A percentile compares a stretch with the other conserved stretches of the same genome.
These are phyloP conservation scores for Hypoxylon rickii DNA, from an alignment of 495 filamentous ascomycete genomes.

Conservation along the genomic window DNA sequence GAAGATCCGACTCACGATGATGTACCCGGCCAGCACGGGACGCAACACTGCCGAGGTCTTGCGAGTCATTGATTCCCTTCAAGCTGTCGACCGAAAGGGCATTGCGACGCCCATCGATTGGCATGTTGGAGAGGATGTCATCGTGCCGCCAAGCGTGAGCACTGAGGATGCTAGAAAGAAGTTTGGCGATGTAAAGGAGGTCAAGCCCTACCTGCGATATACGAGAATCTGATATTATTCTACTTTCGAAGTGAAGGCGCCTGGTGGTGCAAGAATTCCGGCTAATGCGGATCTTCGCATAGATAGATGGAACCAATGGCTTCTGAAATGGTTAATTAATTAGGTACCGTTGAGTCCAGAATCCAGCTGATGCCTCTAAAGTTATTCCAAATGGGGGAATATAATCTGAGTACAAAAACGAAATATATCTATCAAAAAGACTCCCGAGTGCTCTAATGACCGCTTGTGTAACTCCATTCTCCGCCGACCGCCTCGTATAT, in stretches of 20 bases:
- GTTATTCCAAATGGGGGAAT: no score
- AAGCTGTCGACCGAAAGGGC: slow-evolving; percentile 93
- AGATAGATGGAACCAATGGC: no score
- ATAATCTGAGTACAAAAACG: no score
- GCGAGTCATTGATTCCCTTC: slow-evolving; percentile 90
- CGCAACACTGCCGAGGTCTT: slow-evolving; percentile 96
- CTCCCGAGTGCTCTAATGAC: not conserved
- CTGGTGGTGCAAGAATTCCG: no score
- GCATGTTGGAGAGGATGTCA: slow-evolving; percentile 87
- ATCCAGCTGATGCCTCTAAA: no score
- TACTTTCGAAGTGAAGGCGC: not conserved
- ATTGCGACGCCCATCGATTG: slow-evolving; percentile 95
- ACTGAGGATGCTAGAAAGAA: slow-evolving; percentile 85
- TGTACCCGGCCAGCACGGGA: slow-evolving; percentile 95
- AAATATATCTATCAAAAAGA: no score
- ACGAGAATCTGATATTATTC: slow-evolving; percentile 40
- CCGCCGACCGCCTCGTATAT: slow-evolving; percentile 3
- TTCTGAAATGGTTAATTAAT: no score
- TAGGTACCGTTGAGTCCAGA: no score
- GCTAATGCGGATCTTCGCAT: no score
- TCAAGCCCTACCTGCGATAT: slow-evolving; percentile 89
- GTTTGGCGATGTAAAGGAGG: slow-evolving; percentile 85
- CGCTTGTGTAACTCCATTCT: not conserved
- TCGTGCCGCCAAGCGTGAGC: slow-evolving; percentile 85
- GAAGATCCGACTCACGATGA: slow-evolving; percentile 91